Evolutionary conservation across 306 rosid genomes (phyloP).

Genomic region (Quercus suber): DNA sequence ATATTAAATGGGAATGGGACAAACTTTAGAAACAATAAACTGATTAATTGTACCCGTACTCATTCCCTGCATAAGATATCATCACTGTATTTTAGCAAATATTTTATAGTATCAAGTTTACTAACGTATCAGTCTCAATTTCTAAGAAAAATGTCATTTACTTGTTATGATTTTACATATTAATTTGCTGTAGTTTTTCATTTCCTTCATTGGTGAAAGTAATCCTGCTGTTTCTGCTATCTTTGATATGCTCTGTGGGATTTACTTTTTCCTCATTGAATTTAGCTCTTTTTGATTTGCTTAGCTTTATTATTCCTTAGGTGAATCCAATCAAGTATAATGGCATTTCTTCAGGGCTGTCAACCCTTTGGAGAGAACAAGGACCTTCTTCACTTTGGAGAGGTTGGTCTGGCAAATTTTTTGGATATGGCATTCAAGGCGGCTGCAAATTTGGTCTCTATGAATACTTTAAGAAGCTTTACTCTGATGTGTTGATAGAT

Average conservation of each 20-base stretch:
- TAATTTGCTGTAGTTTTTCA: not conserved
- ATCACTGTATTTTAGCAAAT: not conserved
- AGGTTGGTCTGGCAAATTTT: constrained; percentile 74
- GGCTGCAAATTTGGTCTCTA: constrained; percentile 72
- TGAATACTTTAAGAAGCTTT: constrained; percentile 65
- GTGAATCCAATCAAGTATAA: constrained; percentile 61
- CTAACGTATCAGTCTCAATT: not conserved
- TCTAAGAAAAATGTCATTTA: not conserved
- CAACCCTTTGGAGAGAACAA: constrained; percentile 61
- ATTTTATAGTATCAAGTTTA: not conserved
- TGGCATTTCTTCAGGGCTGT: constrained; percentile 51
- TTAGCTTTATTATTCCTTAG: constrained; percentile 17
- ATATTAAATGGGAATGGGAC: not conserved
- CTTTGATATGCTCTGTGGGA: not conserved
- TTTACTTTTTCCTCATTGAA: not conserved
- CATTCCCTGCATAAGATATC: not conserved
- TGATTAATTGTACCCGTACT: not conserved
- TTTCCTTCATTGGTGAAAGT: not conserved
- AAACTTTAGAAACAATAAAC: not conserved
- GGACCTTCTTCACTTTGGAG: constrained; percentile 75
- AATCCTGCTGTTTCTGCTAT: not conserved
- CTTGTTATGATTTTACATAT: not conserved
- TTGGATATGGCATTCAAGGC: constrained; percentile 74
- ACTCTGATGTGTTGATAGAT: constrained; percentile 43
- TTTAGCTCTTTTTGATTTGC: not conserved